Percentiles rank a stretch among this genome's conserved stretches.
Conservation (phyloP, 2,329 filamentous ascomycete genomes). For the Immersiporthe knoxdaviesiana region DNA sequence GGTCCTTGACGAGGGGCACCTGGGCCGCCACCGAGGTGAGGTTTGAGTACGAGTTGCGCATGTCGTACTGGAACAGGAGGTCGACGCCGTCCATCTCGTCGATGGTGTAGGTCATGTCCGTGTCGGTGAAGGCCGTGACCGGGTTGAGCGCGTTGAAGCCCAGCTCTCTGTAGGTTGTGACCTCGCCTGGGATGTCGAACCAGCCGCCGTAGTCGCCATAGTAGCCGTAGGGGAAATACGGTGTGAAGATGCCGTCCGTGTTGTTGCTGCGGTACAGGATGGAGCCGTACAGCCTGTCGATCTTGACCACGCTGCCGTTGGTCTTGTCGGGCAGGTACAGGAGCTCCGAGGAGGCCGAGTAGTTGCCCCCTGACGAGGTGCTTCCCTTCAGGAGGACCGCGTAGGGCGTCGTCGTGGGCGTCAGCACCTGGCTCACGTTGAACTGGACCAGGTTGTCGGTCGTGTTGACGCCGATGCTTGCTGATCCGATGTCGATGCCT, state of each 20-base stretch:
- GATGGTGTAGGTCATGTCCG: conserved; percentile 42
- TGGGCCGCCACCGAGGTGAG: conserved; percentile 44
- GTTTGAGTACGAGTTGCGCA: conserved; percentile 50
- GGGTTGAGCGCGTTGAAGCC: conserved; percentile 52
- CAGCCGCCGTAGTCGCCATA: conserved; percentile 50
- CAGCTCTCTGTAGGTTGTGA: conserved; percentile 41
- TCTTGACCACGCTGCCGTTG: conserved; percentile 47
- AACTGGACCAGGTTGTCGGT: conserved; percentile 44
- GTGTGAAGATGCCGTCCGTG: conserved; percentile 42
- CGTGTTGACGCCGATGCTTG: conserved; percentile 40
- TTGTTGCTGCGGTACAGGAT: conserved; percentile 44
- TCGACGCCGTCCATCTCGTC: conserved; percentile 42
- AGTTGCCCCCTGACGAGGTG: conserved; percentile 37
- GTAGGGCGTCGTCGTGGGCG: conserved; percentile 44
- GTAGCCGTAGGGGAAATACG: conserved; percentile 50
- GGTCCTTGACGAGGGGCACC: conserved; percentile 45
- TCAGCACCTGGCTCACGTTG: conserved; percentile 42
- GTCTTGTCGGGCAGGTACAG: conserved; percentile 49
- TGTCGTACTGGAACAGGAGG: conserved; percentile 49
- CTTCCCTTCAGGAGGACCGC: conserved; percentile 43
- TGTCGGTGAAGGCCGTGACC: conserved; percentile 45
- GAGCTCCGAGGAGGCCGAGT: conserved; percentile 43
- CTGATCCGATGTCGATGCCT: conserved; percentile 39
- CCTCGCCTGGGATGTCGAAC: conserved; percentile 43
- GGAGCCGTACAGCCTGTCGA: conserved; percentile 51